phyloP scores from a whole-genome alignment of 345 rosid species.

The Tarenaya hassleriana region DNA sequence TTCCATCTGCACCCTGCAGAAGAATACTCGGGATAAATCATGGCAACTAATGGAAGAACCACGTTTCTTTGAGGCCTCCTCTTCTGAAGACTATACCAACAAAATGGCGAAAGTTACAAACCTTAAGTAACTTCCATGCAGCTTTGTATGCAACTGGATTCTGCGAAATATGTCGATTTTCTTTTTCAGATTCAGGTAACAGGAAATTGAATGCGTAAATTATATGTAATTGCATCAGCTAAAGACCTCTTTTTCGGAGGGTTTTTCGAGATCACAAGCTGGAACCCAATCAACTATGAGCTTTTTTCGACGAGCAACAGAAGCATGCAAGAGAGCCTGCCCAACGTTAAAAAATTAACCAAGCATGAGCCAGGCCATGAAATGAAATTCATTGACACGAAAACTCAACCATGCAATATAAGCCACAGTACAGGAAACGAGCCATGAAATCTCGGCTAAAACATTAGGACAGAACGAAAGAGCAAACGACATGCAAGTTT shows the following conservation, averaged over 20 bases:
- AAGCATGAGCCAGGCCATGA: too few relatives aligned
- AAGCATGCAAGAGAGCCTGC: constrained; percentile 95
- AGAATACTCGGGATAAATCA: neutral
- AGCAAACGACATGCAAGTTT: neutral
- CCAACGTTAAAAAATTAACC: constrained; percentile 2
- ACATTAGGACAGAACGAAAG: too few relatives aligned
- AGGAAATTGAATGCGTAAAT: constrained; percentile 12
- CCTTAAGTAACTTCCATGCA: constrained; percentile 82
- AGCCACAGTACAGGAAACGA: too few relatives aligned
- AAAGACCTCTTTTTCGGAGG: constrained; percentile 52
- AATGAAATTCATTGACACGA: too few relatives aligned
- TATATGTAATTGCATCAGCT: neutral
- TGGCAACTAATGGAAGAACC: neutral
- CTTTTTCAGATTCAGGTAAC: neutral
- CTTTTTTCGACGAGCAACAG: constrained; percentile 61
- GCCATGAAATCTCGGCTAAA: too few relatives aligned
- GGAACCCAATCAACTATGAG: constrained; percentile 85
- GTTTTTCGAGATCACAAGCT: constrained; percentile 78
- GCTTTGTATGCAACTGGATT: constrained; percentile 59
- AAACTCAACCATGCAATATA: too few relatives aligned
- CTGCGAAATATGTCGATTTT: constrained; percentile 38
- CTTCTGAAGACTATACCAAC: neutral
- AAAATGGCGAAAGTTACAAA: constrained; percentile 23
- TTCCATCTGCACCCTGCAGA: constrained; percentile 73
- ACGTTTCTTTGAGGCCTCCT: too few relatives aligned